Conservation (phyloP, 306 rosid genomes). For the Pterocarpus macrocarpus region DNA sequence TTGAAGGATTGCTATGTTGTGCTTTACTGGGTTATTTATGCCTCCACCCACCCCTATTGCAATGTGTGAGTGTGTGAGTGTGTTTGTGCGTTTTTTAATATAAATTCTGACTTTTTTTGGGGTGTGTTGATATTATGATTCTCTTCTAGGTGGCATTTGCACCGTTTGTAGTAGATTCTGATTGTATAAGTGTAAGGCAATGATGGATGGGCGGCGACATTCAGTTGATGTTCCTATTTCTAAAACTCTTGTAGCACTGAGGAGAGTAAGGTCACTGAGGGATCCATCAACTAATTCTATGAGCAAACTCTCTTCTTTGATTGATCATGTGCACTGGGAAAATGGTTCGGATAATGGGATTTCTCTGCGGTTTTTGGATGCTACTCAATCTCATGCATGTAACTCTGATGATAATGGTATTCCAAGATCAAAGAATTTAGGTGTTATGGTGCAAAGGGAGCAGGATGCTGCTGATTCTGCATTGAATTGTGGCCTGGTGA, state of each 20-base stretch:
- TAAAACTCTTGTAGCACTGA: slow-evolving; percentile 73
- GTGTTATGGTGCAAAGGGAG: slow-evolving; percentile 46
- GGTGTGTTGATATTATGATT: slow-evolving; percentile 28
- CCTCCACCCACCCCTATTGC: not conserved
- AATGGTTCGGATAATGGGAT: slow-evolving; percentile 61
- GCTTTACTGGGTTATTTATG: slow-evolving; percentile 19
- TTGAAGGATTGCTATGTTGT: slow-evolving; percentile 2
- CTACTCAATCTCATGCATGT: slow-evolving; percentile 42
- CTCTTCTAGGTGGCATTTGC: slow-evolving; percentile 41
- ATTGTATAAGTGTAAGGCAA: slow-evolving; percentile 32
- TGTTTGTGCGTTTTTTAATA: too few relatives aligned
- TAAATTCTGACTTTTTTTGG: not conserved
- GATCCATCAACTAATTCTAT: slow-evolving; percentile 85
- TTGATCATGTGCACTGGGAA: slow-evolving; percentile 86
- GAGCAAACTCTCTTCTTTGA: slow-evolving; percentile 64
- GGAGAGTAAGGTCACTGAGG: slow-evolving; percentile 91
- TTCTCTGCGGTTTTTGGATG: slow-evolving; percentile 60
- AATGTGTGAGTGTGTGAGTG: not conserved
- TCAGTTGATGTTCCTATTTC: slow-evolving; percentile 90
- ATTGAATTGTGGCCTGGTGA: slow-evolving; percentile 44
- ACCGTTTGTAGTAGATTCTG: slow-evolving; percentile 36
- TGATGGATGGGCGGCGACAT: slow-evolving; percentile 85
- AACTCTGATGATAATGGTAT: slow-evolving; percentile 47
- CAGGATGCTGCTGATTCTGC: slow-evolving; percentile 51
- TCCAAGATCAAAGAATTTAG: slow-evolving; percentile 48